Evolutionary conservation across 495 filamentous ascomycete species (phyloP).

Genomic region (Penicillium paradoxum): DNA sequence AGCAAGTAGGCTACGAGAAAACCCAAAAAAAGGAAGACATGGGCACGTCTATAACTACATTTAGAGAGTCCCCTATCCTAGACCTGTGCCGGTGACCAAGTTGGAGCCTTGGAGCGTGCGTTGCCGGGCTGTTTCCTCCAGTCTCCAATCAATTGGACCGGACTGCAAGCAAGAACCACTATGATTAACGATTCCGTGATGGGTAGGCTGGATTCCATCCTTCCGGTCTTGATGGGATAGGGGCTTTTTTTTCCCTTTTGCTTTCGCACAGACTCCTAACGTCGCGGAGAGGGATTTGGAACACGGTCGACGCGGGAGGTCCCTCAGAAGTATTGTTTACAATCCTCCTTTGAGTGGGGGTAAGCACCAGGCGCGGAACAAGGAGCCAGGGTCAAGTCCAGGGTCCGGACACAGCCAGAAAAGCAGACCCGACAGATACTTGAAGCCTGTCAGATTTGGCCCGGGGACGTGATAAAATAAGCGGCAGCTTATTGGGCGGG

Average conservation of each 20-base stretch:
- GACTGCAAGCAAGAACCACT: slow-evolving; percentile 4
- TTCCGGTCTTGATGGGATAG: background rate
- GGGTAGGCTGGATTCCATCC: slow-evolving; percentile 3
- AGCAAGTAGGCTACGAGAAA: background rate
- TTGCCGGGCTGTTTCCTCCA: slow-evolving; percentile 15
- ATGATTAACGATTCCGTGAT: background rate
- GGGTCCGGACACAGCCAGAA: background rate
- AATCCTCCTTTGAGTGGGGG: background rate
- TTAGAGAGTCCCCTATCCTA: slow-evolving; percentile 1
- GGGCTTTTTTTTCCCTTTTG: background rate
- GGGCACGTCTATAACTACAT: slow-evolving; percentile 3
- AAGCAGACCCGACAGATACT: slow-evolving; percentile 2
- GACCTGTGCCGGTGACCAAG: slow-evolving; percentile 11
- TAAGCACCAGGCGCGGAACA: background rate
- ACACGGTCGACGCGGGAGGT: background rate
- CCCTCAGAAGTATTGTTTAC: background rate
- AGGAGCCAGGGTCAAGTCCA: background rate
- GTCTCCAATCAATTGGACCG: slow-evolving; percentile 10
- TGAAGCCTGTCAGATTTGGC: slow-evolving; percentile 15
- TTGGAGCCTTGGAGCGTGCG: slow-evolving; percentile 16
- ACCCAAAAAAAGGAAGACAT: background rate
- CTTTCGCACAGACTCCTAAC: slow-evolving; percentile 3
- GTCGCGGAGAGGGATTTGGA: background rate
- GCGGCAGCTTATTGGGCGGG: slow-evolving; percentile 11
- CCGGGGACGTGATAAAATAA: slow-evolving; percentile 5